Evolutionary conservation across 2,329 filamentous ascomycete genomes (phyloP), one percentile per base, ranked within the genome.

Genomic region (Daldinia eschscholtzii): DNA sequence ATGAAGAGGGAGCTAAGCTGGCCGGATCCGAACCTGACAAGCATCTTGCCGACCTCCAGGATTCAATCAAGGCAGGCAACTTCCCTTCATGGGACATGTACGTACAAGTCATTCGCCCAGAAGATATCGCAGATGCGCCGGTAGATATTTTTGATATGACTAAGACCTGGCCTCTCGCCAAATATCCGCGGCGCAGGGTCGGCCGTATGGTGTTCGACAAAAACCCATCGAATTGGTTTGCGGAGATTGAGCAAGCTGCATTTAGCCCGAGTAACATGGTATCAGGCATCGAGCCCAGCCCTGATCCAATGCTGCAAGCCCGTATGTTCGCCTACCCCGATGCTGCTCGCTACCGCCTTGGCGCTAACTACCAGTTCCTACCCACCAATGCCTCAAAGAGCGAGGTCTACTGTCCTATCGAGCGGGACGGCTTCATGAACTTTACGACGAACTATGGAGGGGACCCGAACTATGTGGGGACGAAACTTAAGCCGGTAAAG

Each of bases 221-320:
- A 57, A 88, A 88, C 67, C 70, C 70, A 0, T 59, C 65, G 6
- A 75, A 77, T 50, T 72, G 63, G 71, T 76, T 76, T 46, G 67
- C 71, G 3, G 68, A 90, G 64, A 83, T 87, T 55, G 87, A 89
- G 71, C 87, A 89, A 75, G 84, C 85, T 0, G 84, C 86, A 0
- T 89, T 89, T 69, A 87, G 84, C 0, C 87, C 87, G 0, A 83
- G 82, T 0, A 86, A 81, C 28, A 82, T 88, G 78, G 85, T 89
- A 0, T 85, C 86, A 0, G 87, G 88, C 4, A 81, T 86, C 61
- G 86, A 81, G 2, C 81, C 85, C 0, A 84, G 83, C 0, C 84
- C 86, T 0, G 87, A 89, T 72, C 83, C 85, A 0, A 73, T 88
- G 74, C 80, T 88, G 0, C 86, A 88, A 74, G 83, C 84, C 3